A percentile compares a stretch with the other conserved stretches of the same genome.
Conservation (phyloP, 2,329 filamentous ascomycete species). For the Fusarium sp. region DNA sequence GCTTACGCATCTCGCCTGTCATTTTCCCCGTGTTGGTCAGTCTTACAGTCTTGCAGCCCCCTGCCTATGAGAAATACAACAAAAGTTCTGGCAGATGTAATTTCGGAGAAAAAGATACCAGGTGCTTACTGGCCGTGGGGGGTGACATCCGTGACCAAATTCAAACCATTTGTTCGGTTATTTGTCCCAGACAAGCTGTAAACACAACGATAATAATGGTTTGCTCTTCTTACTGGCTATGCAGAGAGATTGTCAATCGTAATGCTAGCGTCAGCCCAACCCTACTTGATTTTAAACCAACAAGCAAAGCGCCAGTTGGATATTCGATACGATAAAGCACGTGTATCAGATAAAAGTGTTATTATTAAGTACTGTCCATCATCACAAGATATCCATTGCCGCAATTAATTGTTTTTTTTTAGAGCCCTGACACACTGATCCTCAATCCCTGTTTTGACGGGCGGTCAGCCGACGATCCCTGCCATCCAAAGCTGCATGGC, state of each 20-base stretch:
- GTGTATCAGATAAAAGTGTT: rapidly evolving
- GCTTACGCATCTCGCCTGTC: not conserved
- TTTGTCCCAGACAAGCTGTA: not conserved
- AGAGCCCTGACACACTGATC: not conserved
- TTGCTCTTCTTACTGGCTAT: not conserved
- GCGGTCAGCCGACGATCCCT: not conserved
- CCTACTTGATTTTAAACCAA: not conserved
- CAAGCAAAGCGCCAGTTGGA: not conserved
- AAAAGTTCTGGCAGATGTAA: too few species aligned
- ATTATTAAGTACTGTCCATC: rapidly evolving
- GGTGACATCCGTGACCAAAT: not conserved
- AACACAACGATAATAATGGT: not conserved
- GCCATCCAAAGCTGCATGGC: not conserved
- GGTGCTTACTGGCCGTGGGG: rapidly evolving
- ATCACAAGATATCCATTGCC: not conserved
- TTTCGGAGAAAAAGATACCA: not conserved
- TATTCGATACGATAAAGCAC: not conserved
- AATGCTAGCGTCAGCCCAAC: not conserved
- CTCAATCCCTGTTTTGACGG: not conserved
- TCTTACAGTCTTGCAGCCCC: not conserved
- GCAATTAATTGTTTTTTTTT: too few species aligned
- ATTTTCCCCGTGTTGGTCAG: not conserved
- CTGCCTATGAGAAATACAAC: rapidly evolving
- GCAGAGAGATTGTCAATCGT: not conserved
- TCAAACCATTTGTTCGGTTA: too few species aligned